Evolutionary conservation across 225 moss, liverwort and hornwort species (phyloP).

Genomic region (Straminergon stramineum): DNA sequence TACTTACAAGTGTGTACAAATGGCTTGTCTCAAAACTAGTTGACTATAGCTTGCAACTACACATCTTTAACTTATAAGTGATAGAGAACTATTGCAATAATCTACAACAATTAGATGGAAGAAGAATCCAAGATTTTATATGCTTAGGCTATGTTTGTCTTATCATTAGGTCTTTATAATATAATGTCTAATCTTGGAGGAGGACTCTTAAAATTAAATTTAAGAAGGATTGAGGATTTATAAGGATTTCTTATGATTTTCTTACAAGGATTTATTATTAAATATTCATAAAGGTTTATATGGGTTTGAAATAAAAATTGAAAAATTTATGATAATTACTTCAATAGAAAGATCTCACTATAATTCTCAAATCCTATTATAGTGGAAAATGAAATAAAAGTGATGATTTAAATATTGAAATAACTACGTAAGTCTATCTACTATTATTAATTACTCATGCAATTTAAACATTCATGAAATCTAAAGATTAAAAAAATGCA

Average conservation of each 20-base stretch:
- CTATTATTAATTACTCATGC: fast-evolving
- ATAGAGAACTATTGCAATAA: background rate
- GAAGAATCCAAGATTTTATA: background rate
- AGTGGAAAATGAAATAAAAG: background rate
- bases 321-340: too few species aligned
- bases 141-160: background rate
- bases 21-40: fast-evolving
- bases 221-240: background rate
- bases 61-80: too few species aligned
- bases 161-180: background rate
- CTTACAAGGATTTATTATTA: background rate
- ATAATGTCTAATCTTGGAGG: fast-evolving
- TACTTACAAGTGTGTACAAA: background rate
- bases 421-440: background rate
- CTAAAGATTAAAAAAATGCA: background rate
- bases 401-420: background rate
- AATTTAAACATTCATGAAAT: background rate
- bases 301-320: background rate
- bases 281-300: background rate
- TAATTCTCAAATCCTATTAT: background rate
- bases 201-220: background rate
- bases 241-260: background rate
- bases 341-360: too few species aligned
- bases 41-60: background rate
- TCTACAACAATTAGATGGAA: background rate